These are phyloP conservation scores for Cyberlindnera lachancei DNA, from an alignment of 805 yeast species.

Conservation along the genomic window DNA sequence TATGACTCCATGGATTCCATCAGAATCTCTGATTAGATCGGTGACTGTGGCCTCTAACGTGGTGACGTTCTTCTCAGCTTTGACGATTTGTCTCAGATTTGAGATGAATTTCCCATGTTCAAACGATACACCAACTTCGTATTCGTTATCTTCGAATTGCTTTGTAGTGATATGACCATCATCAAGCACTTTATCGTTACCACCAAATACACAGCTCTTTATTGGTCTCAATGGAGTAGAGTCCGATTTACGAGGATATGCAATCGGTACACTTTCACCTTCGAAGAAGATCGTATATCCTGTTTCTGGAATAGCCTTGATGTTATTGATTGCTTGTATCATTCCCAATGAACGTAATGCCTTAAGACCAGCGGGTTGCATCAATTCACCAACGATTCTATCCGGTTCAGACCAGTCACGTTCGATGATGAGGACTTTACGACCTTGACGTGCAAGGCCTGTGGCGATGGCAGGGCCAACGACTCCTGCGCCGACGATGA, in stretches of 20 bases:
- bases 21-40: constrained; percentile 46
- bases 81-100: constrained; percentile 68
- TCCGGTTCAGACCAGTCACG: constrained; percentile 91
- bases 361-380: constrained; percentile 95
- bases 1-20: constrained; percentile 69
- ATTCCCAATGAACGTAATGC: constrained; percentile 79
- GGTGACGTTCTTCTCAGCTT: constrained; percentile 65
- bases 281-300: constrained; percentile 79
- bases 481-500: constrained; percentile 98
- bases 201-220: constrained; percentile 46
- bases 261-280: constrained; percentile 48
- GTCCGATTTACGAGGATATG: constrained; percentile 63
- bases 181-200: constrained; percentile 47
- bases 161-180: constrained; percentile 38
- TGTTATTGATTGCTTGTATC: constrained; percentile 63
- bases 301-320: constrained; percentile 66
- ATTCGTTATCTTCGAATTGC: constrained; percentile 53
- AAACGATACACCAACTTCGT: constrained; percentile 72
- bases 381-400: constrained; percentile 92
- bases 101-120: constrained; percentile 86
- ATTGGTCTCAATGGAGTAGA: constrained; percentile 41
- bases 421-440: constrained; percentile 68
- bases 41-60: constrained; percentile 80
- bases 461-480: constrained; percentile 92
- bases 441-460: constrained; percentile 83